A percentile compares a stretch with the other conserved stretches of the same genome.
Conservation (phyloP, 176 grass and related monocot species). For the Elaeis guineensis region DNA sequence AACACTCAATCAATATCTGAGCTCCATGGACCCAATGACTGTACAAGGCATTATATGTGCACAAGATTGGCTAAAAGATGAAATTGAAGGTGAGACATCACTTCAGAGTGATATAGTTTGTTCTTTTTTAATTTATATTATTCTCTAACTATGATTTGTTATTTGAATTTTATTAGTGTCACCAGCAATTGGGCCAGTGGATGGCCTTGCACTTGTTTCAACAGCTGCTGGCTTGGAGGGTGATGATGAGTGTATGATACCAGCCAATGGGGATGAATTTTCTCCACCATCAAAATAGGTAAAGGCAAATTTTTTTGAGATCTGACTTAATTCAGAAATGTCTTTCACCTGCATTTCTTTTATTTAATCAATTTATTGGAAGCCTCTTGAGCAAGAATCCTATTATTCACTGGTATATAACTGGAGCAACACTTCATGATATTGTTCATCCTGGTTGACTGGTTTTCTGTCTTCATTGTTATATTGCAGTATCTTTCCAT, state of each 20-base stretch:
- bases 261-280: conserved; percentile 7
- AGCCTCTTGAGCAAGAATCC: too few relatives aligned
- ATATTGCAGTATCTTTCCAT: too few relatives aligned
- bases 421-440: too few relatives aligned
- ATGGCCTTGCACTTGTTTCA: conserved; percentile 2
- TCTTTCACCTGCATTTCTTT: too few relatives aligned
- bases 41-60: conserved; percentile 82
- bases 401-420: too few relatives aligned
- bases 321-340: too few relatives aligned
- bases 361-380: too few relatives aligned
- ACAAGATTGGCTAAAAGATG: conserved; percentile 84
- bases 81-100: conserved; percentile 46
- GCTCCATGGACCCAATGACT: conserved; percentile 63
- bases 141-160: neutral
- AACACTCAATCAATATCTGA: conserved; percentile 81
- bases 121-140: neutral
- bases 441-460: too few relatives aligned
- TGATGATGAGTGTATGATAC: conserved; percentile 12
- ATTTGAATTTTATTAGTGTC: conserved; percentile 1
- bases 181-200: neutral
- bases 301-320: too few relatives aligned
- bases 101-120: neutral
- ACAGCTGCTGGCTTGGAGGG: conserved; percentile 1
- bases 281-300: neutral
- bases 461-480: too few relatives aligned